phyloP scores from a whole-genome alignment of 139 green algal species.

The Haematococcus lacustris region DNA sequence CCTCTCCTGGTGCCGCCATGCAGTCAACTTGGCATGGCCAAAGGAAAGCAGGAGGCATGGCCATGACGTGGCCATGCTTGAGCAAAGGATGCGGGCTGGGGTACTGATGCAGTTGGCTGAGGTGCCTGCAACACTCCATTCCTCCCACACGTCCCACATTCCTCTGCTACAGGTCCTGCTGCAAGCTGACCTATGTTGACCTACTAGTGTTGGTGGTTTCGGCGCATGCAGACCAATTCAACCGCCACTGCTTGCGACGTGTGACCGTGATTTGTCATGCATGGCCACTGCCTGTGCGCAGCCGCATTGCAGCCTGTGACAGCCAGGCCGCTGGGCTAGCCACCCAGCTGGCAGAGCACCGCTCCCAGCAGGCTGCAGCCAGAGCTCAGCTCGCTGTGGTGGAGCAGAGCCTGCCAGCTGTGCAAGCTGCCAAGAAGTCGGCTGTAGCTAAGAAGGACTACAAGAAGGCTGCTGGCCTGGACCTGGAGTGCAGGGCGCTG shows the following conservation, averaged over 20 bases:
- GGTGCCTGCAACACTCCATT: too few species aligned
- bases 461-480: constrained; percentile 1
- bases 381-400: neutral
- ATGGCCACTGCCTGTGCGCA: neutral
- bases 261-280: too few species aligned
- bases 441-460: constrained; percentile 1
- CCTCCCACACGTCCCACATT: too few species aligned
- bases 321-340: neutral
- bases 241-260: too few species aligned
- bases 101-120: too few species aligned
- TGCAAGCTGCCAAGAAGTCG: constrained; percentile 4
- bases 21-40: too few species aligned
- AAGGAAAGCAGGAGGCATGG: too few species aligned
- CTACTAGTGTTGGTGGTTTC: neutral
- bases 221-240: neutral
- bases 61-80: too few species aligned
- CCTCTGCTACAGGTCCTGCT: neutral
- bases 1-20: too few species aligned
- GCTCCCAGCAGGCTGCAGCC: neutral
- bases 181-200: neutral
- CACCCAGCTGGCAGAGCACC: constrained; percentile 1
- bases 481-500: too few species aligned
- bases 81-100: too few species aligned
- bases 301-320: neutral
- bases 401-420: neutral